phyloP scores from a whole-genome alignment of 2,329 filamentous ascomycete species.

The Alternaria metachromatica region DNA sequence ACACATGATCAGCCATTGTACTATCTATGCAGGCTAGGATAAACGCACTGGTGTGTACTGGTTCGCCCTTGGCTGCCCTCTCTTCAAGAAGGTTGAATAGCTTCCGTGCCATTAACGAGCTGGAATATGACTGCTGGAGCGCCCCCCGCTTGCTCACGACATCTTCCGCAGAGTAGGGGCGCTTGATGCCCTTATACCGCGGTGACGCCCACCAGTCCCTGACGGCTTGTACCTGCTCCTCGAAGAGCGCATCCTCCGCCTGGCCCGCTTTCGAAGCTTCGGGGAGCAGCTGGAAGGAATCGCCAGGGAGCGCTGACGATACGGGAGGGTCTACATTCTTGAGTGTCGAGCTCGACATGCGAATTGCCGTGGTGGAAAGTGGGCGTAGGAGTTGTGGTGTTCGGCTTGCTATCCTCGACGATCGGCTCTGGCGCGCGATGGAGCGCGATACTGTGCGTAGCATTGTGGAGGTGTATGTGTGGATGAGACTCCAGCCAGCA shows the following conservation, averaged over 20 bases:
- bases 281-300: slow-evolving; percentile 85
- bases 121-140: slow-evolving; percentile 85
- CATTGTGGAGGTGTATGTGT: slow-evolving; percentile 34
- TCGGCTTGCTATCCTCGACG: slow-evolving; percentile 30
- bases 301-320: slow-evolving; percentile 67
- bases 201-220: slow-evolving; percentile 89
- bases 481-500: slow-evolving; percentile 14
- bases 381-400: slow-evolving; percentile 43
- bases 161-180: slow-evolving; percentile 88
- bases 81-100: slow-evolving; percentile 88
- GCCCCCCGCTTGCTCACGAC: slow-evolving; percentile 93
- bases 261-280: slow-evolving; percentile 77
- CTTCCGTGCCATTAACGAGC: slow-evolving; percentile 93
- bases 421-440: slow-evolving; percentile 45
- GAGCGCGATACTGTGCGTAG: slow-evolving; percentile 47
- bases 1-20: slow-evolving; percentile 36
- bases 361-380: slow-evolving; percentile 52
- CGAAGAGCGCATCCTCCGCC: slow-evolving; percentile 84
- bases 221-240: slow-evolving; percentile 83
- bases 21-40: slow-evolving; percentile 26
- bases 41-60: slow-evolving; percentile 85
- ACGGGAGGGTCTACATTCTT: slow-evolving; percentile 66
- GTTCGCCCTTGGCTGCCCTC: slow-evolving; percentile 77
- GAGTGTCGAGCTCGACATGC: slow-evolving; percentile 62
- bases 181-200: slow-evolving; percentile 86